A percentile compares a stretch with the other conserved stretches of the same genome.
phyloP scores from a whole-genome alignment of 768 basidiomycete species.

The Steccherinum ochraceum region DNA sequence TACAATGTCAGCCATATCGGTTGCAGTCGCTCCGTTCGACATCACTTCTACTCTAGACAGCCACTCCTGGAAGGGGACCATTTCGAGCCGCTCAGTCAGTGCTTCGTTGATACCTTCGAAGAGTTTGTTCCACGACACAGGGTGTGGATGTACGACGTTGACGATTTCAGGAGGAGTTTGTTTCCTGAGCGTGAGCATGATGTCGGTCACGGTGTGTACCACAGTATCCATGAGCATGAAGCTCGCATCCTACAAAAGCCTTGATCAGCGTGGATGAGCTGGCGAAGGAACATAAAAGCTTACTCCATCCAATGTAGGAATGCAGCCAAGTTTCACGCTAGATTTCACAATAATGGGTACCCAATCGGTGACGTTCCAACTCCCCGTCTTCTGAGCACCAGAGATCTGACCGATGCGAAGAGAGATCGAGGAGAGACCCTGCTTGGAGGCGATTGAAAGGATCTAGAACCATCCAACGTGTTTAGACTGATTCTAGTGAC shows the following conservation, averaged over 20 bases:
- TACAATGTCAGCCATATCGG: constrained; percentile 7
- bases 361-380: constrained; percentile 26
- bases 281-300: no score
- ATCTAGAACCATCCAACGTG: no score
- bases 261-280: no score
- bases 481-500: no score
- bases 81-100: background rate
- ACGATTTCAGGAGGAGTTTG: constrained; percentile 18
- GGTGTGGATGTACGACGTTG: constrained; percentile 34
- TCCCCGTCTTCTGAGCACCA: constrained; percentile 16
- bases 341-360: constrained; percentile 17
- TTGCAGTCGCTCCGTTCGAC: background rate
- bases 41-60: background rate
- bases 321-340: constrained; percentile 4
- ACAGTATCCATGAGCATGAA: constrained; percentile 35
- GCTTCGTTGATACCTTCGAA: constrained; percentile 10
- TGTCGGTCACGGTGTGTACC: constrained; percentile 25
- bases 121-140: constrained; percentile 25
- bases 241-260: constrained; percentile 17
- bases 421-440: background rate
- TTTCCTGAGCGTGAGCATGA: constrained; percentile 23
- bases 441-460: constrained; percentile 7
- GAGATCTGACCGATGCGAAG: constrained; percentile 24
- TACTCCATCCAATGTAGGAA: constrained; percentile 9
- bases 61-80: background rate